phyloP scores from a whole-genome alignment of 192 early-diverging fungal genomes.

The Kickxella alabastrina region DNA sequence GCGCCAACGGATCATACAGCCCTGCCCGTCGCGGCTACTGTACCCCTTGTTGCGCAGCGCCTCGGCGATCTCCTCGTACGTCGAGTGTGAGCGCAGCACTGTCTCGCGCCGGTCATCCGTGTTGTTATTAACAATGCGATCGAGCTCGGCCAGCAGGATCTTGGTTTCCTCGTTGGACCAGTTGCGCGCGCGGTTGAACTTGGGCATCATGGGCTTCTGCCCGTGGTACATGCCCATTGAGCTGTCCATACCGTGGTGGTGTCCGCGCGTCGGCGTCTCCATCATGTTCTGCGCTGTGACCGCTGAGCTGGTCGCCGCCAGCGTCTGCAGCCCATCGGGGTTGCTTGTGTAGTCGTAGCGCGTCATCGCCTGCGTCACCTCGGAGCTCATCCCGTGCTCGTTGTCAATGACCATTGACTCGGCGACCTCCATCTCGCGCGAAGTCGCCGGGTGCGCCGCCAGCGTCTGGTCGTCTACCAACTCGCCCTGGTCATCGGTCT shows the following conservation, averaged over 20 bases:
- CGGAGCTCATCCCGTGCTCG: conserved; percentile 23
- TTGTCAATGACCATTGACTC: conserved; percentile 39
- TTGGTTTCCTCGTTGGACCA: conserved; percentile 52
- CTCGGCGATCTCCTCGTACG: conserved; percentile 49
- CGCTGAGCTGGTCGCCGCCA: conserved; percentile 50
- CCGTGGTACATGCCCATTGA: conserved; percentile 24
- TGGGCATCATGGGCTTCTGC: conserved; percentile 53
- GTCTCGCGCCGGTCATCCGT: conserved; percentile 49
- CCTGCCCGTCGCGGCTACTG: conserved; percentile 47
- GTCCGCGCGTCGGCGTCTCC: conserved; percentile 16
- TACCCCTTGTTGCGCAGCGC: conserved; percentile 41
- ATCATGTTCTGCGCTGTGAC: conserved; percentile 26
- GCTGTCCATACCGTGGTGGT: conserved; percentile 18
- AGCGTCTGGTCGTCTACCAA: conserved; percentile 45
- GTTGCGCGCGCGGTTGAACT: conserved; percentile 54
- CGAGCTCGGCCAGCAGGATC: conserved; percentile 45
- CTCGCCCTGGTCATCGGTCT: conserved; percentile 14
- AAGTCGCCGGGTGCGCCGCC: conserved; percentile 41
- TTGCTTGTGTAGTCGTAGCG: conserved; percentile 39
- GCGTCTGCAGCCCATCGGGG: conserved; percentile 49
- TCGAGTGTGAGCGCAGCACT: conserved; percentile 41
- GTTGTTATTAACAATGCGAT: conserved; percentile 45
- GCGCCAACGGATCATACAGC: conserved; percentile 56
- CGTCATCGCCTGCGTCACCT: conserved; percentile 39
- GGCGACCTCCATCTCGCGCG: conserved; percentile 45